phyloP scores from a whole-genome alignment of 75 land plant species.

The Isoetes taiwanensis region DNA sequence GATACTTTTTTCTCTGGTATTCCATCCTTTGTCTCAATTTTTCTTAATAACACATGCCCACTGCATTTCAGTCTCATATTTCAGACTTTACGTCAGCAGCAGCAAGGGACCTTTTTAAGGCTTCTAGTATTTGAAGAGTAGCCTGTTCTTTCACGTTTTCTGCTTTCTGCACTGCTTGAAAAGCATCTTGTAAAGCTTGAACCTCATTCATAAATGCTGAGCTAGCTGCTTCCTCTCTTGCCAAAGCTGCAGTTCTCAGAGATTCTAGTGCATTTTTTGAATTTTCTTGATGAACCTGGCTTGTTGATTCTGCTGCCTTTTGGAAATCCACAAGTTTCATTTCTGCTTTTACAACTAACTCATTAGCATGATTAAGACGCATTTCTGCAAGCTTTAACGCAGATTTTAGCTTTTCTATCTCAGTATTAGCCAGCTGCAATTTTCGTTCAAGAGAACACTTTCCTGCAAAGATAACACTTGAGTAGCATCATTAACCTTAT shows the following conservation, averaged over 20 bases:
- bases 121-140: constrained; percentile 32
- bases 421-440: constrained; percentile 19
- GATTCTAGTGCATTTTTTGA: constrained; percentile 32
- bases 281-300: constrained; percentile 23
- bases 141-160: constrained; percentile 38
- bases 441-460: constrained; percentile 26
- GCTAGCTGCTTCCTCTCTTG: constrained; percentile 25
- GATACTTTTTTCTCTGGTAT: too few species aligned
- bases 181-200: constrained; percentile 37
- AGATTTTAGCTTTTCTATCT: constrained; percentile 23
- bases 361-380: constrained; percentile 25
- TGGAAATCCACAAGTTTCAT: constrained; percentile 29
- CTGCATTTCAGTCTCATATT: constrained; percentile 48
- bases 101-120: constrained; percentile 42
- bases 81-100: constrained; percentile 32
- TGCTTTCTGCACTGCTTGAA: constrained; percentile 42
- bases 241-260: constrained; percentile 31
- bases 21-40: too few species aligned
- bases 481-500: constrained; percentile 25
- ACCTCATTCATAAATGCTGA: constrained; percentile 39
- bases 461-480: constrained; percentile 27
- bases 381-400: constrained; percentile 25
- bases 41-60: constrained; percentile 42
- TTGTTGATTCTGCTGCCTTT: constrained; percentile 13
- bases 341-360: constrained; percentile 37